Base-by-base conservation (phyloP, 2,329 filamentous ascomycete species). In the Lasiodiplodia theobromae region DNA sequence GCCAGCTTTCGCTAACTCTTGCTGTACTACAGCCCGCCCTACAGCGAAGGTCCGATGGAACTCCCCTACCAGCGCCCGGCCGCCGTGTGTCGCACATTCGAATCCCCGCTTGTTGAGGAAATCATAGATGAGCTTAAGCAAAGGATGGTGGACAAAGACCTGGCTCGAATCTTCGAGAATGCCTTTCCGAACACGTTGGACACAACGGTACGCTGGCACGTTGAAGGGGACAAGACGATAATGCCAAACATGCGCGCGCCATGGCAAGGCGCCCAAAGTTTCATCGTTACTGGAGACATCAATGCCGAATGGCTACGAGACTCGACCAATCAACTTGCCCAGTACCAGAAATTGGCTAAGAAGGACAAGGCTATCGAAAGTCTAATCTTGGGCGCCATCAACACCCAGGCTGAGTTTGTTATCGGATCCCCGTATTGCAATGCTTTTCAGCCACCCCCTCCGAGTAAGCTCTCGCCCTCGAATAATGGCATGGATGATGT, bases 371-470 rank as follows among this genome's bases (percentile, higher is more conserved):
- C 86, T 52, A 90, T 99, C 63, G 89, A 91, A 77, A 90, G 87
- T 71, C 83, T 99, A 66, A 93, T 99, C 31, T 83, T 96, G 1
- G 96, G 96, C 25, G 95, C 95, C 52, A 97, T 98, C 82, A 97
- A 97, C 78, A 98, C 96, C 0, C 96, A 99, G 81, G 87, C 92
- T 18, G 95, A 98, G 79, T 98, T 94, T 76, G 92, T 99, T 52
- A 97, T 98, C 71, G 89, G 93, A 75, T 94, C 92, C 1, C 96
- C 96, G 0, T 99, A 98, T 82, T 99, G 96, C 86, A 98, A 99
- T 79, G 96, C 96, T 21, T 99, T 98, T 80, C 96, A 99, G 78
- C 95, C 96, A 4, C 96, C 96, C 0, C 91, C 92, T 2, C 92
- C 94, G 7, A 94, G 93, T 71, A 88, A 91, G 18, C 85, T 98